These are phyloP conservation scores for Chaetomium olivaceum DNA, from an alignment of 2,329 filamentous ascomycete genomes.

Conservation along the genomic window DNA sequence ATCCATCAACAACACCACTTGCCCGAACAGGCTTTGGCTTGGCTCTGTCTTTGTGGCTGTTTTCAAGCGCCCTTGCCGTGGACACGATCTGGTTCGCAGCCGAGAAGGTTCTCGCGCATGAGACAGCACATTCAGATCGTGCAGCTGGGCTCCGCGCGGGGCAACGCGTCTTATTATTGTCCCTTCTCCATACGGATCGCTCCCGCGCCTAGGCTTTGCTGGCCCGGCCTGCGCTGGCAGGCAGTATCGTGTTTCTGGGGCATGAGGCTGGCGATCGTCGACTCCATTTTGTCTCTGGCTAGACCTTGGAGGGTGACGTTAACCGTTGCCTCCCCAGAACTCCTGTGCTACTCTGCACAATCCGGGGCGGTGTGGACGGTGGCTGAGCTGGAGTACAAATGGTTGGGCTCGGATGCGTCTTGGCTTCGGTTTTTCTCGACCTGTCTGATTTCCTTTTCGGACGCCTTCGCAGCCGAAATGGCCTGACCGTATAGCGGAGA, in stretches of 20 bases:
- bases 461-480: slow-evolving; percentile 10
- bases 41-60: background rate
- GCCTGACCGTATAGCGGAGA: background rate
- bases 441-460: slow-evolving; percentile 4
- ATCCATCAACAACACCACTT: background rate
- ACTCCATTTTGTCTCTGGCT: background rate
- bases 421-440: slow-evolving; percentile 14
- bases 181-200: background rate
- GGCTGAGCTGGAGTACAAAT: slow-evolving; percentile 27
- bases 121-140: slow-evolving; percentile 9
- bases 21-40: background rate
- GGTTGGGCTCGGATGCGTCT: slow-evolving; percentile 27
- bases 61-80: slow-evolving; percentile 22
- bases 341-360: slow-evolving; percentile 17
- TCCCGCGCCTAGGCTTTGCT: background rate
- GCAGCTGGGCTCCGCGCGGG: background rate
- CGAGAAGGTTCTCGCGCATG: slow-evolving; percentile 13
- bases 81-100: background rate
- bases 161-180: background rate
- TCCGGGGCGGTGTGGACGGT: slow-evolving; percentile 32
- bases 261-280: background rate
- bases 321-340: slow-evolving; percentile 9
- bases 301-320: background rate
- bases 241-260: background rate
- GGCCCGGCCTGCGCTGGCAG: background rate